A percentile compares a stretch with the other conserved stretches of the same genome.
phyloP scores from a whole-genome alignment of 108 stramenopile genomes.

The Bacterosira constricta region DNA sequence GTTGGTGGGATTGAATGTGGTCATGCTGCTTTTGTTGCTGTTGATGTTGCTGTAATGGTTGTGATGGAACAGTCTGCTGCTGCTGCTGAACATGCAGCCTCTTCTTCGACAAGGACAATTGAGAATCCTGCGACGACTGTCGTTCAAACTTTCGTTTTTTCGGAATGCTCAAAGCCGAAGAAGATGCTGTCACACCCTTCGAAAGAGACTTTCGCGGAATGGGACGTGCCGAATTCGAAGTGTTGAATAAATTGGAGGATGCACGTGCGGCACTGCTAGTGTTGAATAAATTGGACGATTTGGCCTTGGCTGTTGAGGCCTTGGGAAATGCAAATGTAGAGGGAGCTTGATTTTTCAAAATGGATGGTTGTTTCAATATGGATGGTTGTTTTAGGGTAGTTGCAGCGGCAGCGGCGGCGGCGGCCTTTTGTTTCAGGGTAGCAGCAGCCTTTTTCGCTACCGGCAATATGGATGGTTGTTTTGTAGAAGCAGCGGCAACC shows the following conservation, averaged over 20 bases:
- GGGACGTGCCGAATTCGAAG: neutral
- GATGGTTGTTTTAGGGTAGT: neutral
- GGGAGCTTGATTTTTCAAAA: no score
- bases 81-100: neutral
- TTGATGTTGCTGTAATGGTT: neutral
- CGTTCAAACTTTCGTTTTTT: no score
- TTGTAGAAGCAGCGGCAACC: no score
- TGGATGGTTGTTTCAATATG: no score
- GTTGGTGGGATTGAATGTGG: neutral
- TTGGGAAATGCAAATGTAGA: neutral
- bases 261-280: neutral
- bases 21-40: neutral
- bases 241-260: neutral
- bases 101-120: neutral
- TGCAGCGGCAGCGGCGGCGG: neutral
- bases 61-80: neutral
- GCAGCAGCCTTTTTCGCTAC: no score
- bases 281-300: neutral
- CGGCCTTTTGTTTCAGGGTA: neutral
- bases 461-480: no score
- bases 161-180: no score
- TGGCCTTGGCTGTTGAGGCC: neutral
- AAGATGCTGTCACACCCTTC: neutral
- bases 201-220: neutral
- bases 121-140: no score